phyloP scores from a whole-genome alignment of 1,139 yeast species.

The Kluyveromyces marxianus region DNA sequence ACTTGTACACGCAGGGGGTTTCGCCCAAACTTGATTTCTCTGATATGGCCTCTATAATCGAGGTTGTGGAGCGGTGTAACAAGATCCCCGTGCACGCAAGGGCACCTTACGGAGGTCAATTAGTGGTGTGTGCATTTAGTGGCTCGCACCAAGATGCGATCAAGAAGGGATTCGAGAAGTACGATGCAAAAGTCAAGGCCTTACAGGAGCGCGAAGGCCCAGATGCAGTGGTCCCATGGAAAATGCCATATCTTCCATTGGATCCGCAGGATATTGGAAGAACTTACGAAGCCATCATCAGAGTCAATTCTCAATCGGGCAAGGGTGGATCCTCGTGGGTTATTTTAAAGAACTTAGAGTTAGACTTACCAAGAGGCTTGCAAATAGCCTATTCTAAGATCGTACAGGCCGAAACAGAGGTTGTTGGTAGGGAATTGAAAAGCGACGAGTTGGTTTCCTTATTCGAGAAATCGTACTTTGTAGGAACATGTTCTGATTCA shows the following conservation, averaged over 20 bases:
- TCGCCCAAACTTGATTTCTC: slow-evolving; percentile 65
- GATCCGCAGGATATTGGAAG: slow-evolving; percentile 80
- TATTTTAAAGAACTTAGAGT: slow-evolving; percentile 61
- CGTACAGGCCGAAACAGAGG: slow-evolving; percentile 64
- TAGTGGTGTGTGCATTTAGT: slow-evolving; percentile 76
- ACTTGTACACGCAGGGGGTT: slow-evolving; percentile 73
- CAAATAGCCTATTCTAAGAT: slow-evolving; percentile 67
- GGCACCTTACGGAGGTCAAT: slow-evolving; percentile 77
- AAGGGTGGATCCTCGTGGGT: slow-evolving; percentile 90
- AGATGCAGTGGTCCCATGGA: slow-evolving; percentile 38
- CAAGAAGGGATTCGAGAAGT: slow-evolving; percentile 64
- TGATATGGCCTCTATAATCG: slow-evolving; percentile 59
- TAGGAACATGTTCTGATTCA: slow-evolving; percentile 33
- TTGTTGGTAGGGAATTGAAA: slow-evolving; percentile 62
- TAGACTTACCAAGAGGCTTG: slow-evolving; percentile 70
- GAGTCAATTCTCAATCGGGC: slow-evolving; percentile 84
- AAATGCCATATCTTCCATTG: slow-evolving; percentile 71
- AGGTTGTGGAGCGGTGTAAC: slow-evolving; percentile 69
- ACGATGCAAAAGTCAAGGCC: slow-evolving; percentile 27
- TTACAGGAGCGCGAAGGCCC: slow-evolving; percentile 6
- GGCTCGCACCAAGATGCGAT: slow-evolving; percentile 86
- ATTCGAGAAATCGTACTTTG: slow-evolving; percentile 52
- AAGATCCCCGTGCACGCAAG: slow-evolving; percentile 74
- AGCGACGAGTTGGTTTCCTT: slow-evolving; percentile 54
- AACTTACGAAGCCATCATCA: slow-evolving; percentile 75